Conservation (phyloP, 257 asterid genomes). For the Thymus mandschuricus region DNA sequence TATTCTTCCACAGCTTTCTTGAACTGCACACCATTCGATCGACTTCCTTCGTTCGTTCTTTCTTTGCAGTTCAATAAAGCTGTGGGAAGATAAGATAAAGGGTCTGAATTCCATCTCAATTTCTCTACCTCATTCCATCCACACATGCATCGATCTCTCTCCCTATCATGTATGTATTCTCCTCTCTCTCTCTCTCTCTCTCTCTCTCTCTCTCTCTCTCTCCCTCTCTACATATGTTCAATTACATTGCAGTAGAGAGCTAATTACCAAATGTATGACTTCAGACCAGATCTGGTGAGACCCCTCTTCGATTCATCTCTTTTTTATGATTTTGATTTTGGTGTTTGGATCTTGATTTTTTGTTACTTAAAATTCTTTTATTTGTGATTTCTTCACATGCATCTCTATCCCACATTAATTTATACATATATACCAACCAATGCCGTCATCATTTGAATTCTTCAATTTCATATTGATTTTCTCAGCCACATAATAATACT, state of each 20-base stretch:
- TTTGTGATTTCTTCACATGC: not conserved
- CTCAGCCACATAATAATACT: slow-evolving; percentile 19
- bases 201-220: slow-evolving; percentile 11
- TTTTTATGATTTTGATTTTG: no score
- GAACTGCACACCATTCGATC: slow-evolving; percentile 56
- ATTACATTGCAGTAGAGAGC: no score
- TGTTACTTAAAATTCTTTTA: not conserved
- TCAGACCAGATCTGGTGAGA: no score
- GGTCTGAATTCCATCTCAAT: slow-evolving; percentile 32
- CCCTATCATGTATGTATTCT: not conserved
- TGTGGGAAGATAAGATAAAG: slow-evolving; percentile 79
- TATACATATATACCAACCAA: no score
- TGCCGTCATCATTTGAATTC: not conserved
- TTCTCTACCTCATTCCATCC: not conserved
- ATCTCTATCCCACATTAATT: no score
- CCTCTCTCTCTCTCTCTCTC: not conserved
- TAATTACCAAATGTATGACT: no score
- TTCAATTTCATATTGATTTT: not conserved
- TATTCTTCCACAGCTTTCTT: slow-evolving; percentile 98
- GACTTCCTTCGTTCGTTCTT: slow-evolving; percentile 16
- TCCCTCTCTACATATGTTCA: no score
- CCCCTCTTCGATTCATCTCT: no score
- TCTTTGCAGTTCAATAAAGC: slow-evolving; percentile 78
- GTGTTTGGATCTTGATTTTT: not conserved
- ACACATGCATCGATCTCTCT: no score